These are phyloP conservation scores for Orychophragmus violaceus DNA, from an alignment of 345 rosid species.

Conservation along the genomic window DNA sequence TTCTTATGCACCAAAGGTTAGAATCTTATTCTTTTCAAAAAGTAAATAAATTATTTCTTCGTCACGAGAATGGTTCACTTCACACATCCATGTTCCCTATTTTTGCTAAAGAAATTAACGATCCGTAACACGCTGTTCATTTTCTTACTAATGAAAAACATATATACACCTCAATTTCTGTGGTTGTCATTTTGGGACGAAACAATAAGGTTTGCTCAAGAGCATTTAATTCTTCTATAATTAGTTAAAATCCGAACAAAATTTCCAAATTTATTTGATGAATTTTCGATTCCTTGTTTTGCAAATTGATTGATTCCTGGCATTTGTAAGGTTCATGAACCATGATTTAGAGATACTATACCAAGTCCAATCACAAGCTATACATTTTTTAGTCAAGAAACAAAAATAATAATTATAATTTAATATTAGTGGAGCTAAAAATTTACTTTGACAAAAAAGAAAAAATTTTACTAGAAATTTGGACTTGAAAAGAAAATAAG, in stretches of 20 bases:
- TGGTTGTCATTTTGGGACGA: background rate
- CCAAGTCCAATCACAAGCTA: too few species aligned
- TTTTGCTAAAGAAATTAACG: background rate
- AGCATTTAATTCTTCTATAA: background rate
- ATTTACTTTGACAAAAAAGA: too few species aligned
- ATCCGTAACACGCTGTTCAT: background rate
- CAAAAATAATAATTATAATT: background rate
- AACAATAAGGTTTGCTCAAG: background rate
- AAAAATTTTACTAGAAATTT: background rate
- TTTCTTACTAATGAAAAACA: background rate
- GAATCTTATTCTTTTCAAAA: background rate
- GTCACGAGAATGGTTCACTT: background rate
- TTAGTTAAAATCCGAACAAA: background rate
- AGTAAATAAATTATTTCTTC: background rate
- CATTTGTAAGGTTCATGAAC: too few species aligned
- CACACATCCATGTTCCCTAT: background rate
- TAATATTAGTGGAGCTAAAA: background rate
- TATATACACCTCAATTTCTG: background rate
- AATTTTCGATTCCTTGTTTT: too few species aligned
- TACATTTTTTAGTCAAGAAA: too few species aligned
- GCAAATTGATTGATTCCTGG: conserved; percentile 1
- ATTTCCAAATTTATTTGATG: too few species aligned
- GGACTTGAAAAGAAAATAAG: conserved; percentile 14
- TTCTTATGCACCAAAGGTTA: background rate
- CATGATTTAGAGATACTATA: background rate